Percentiles rank a stretch among this genome's conserved stretches.
Conservation (phyloP, 2,329 filamentous ascomycete species). For the Byssochlamys sp. region DNA sequence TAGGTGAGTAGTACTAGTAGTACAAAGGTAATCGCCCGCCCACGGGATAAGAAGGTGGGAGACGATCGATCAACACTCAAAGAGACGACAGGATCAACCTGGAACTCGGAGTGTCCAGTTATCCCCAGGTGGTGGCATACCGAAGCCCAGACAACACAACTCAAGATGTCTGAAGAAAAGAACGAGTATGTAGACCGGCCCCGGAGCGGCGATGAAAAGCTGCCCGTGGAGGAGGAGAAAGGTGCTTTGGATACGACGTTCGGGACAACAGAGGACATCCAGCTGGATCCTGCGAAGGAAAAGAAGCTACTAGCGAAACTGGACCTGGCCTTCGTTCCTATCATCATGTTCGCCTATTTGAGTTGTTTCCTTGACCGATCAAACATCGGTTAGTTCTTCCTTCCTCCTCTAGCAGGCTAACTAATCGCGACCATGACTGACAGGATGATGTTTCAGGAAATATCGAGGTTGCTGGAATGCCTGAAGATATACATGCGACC, state of each 20-base stretch:
- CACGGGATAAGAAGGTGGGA: background rate
- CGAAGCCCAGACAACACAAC: background rate
- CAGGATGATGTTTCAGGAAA: constrained; percentile 27
- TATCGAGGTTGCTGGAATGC: constrained; percentile 40
- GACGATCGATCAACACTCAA: too few relatives aligned
- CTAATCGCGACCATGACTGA: background rate
- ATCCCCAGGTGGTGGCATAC: background rate
- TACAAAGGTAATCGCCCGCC: background rate
- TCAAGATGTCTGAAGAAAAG: background rate
- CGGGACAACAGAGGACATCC: constrained; percentile 14
- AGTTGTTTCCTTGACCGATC: constrained; percentile 47
- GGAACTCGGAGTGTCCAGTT: too few relatives aligned
- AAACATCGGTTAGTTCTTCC: constrained; percentile 38
- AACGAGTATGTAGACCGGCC: background rate
- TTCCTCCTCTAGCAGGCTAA: background rate
- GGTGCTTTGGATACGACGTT: constrained; percentile 1
- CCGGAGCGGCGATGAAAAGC: background rate
- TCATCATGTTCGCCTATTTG: constrained; percentile 49
- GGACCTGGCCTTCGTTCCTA: constrained; percentile 40
- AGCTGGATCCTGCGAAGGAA: constrained; percentile 39
- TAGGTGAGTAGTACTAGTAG: background rate
- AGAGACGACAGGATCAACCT: too few relatives aligned
- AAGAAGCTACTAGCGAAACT: constrained; percentile 40
- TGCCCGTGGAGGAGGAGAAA: background rate
- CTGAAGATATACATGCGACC: constrained; percentile 35